Evolutionary conservation across 2,329 filamentous ascomycete species (phyloP).

Genomic region (Diplodia corticola): DNA sequence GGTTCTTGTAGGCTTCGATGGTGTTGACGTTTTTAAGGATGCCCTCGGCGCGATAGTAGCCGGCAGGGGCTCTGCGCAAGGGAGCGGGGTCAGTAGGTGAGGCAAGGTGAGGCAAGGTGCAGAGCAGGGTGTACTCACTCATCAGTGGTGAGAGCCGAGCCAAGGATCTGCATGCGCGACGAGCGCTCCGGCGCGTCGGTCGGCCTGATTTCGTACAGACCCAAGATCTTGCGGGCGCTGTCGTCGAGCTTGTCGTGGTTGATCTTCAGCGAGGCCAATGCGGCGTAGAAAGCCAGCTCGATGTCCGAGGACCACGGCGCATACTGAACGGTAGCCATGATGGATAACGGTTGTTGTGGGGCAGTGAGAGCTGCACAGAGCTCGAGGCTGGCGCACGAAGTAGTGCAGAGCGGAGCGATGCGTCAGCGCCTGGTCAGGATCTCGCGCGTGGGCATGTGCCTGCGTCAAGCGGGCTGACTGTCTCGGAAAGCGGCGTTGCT

Average conservation of each 20-base stretch:
- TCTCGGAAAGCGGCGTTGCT: constrained; percentile 1
- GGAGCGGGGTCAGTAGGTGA: not conserved
- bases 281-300: constrained; percentile 91
- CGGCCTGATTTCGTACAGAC: constrained; percentile 81
- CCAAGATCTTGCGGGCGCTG: constrained; percentile 81
- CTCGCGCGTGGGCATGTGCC: constrained; percentile 16
- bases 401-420: not conserved
- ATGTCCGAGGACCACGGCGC: constrained; percentile 92
- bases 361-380: not conserved
- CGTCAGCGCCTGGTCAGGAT: constrained; percentile 17
- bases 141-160: constrained; percentile 78
- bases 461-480: constrained; percentile 20
- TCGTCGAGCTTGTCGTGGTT: constrained; percentile 97
- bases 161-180: constrained; percentile 86
- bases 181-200: constrained; percentile 71
- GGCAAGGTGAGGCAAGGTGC: not conserved
- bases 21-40: constrained; percentile 97
- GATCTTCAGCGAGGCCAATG: constrained; percentile 90
- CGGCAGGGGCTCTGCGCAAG: constrained; percentile 52
- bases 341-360: constrained; percentile 17
- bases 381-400: not conserved
- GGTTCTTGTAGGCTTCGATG: constrained; percentile 84
- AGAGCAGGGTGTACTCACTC: constrained; percentile 59
- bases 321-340: constrained; percentile 63
- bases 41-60: constrained; percentile 81